Conservation (phyloP, 2,329 filamentous ascomycete species). For the Epichloe hybrida region DNA sequence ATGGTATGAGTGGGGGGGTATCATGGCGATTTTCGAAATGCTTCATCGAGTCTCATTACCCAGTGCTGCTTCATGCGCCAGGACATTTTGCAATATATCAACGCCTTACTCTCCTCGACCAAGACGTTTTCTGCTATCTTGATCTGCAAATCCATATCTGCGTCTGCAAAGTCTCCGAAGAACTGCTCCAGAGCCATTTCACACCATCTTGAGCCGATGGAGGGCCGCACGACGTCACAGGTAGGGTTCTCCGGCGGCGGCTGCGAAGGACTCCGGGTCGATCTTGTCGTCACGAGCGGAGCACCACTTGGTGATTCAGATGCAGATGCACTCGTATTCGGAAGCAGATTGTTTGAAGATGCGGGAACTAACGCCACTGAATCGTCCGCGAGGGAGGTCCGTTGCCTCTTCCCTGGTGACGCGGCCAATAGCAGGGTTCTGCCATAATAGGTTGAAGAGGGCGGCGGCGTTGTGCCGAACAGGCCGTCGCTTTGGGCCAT, state of each 20-base stretch:
- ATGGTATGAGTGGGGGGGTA: neutral
- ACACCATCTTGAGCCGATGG: slow-evolving; percentile 33
- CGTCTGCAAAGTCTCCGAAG: slow-evolving; percentile 42
- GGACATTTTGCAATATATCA: slow-evolving; percentile 51
- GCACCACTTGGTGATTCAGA: slow-evolving; percentile 1
- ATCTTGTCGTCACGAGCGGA: neutral
- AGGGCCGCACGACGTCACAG: slow-evolving; percentile 19
- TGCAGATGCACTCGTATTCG: neutral
- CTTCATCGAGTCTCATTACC: slow-evolving; percentile 38
- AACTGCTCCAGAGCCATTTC: slow-evolving; percentile 47
- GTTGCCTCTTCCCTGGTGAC: slow-evolving; percentile 20
- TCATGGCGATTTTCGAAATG: slow-evolving; percentile 2
- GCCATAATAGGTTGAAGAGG: slow-evolving; percentile 15
- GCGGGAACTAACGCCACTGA: neutral
- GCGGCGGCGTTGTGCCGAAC: slow-evolving; percentile 12
- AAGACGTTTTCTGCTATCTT: slow-evolving; percentile 46
- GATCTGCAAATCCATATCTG: slow-evolving; percentile 44
- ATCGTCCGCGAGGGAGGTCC: slow-evolving; percentile 16
- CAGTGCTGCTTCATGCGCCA: slow-evolving; percentile 38
- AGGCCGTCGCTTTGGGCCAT: slow-evolving; percentile 6
- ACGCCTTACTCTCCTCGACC: slow-evolving; percentile 45
- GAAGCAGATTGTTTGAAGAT: neutral
- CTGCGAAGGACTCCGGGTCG: neutral
- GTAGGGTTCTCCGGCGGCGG: neutral
- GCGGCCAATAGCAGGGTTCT: slow-evolving; percentile 17